Conservation (phyloP, 805 yeast genomes). For the Brettanomyces custersianus region DNA sequence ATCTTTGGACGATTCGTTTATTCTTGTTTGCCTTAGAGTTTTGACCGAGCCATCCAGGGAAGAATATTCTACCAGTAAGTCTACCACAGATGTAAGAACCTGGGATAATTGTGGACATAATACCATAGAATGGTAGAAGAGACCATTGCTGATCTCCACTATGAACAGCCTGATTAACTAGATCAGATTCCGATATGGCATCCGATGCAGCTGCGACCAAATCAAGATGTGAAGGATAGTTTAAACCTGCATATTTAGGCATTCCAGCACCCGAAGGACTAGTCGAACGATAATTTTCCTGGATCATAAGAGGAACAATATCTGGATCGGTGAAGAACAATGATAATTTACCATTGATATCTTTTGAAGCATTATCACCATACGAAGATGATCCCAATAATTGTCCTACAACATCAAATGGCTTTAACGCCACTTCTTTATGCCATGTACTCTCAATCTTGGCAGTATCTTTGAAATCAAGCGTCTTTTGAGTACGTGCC, state of each 20-base stretch:
- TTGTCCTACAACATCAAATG: slow-evolving; percentile 78
- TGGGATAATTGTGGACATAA: slow-evolving; percentile 79
- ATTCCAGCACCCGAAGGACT: too few species aligned
- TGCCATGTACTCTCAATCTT: slow-evolving; percentile 68
- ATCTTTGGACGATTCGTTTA: slow-evolving; percentile 69
- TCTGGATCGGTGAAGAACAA: slow-evolving; percentile 91
- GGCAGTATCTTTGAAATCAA: slow-evolving; percentile 57
- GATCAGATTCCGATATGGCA: slow-evolving; percentile 75
- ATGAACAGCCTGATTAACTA: slow-evolving; percentile 73
- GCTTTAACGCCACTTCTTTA: slow-evolving; percentile 82
- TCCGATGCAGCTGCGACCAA: slow-evolving; percentile 72
- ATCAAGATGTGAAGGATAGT: slow-evolving; percentile 21
- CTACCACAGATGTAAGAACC: slow-evolving; percentile 67
- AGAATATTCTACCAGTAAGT: slow-evolving; percentile 59
- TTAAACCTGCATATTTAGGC: too few species aligned
- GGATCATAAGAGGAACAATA: slow-evolving; percentile 91
- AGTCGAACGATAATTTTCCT: slow-evolving; percentile 78
- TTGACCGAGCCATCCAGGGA: slow-evolving; percentile 85
- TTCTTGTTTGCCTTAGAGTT: slow-evolving; percentile 78
- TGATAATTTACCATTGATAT: slow-evolving; percentile 75
- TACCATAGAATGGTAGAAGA: slow-evolving; percentile 82
- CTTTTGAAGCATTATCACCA: slow-evolving; percentile 39
- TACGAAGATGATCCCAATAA: slow-evolving; percentile 55
- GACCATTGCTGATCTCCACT: slow-evolving; percentile 94
- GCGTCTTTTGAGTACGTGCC: slow-evolving; percentile 56